Conservation (phyloP, 2,329 filamentous ascomycete genomes). For the Xenoacremonium recifei region DNA sequence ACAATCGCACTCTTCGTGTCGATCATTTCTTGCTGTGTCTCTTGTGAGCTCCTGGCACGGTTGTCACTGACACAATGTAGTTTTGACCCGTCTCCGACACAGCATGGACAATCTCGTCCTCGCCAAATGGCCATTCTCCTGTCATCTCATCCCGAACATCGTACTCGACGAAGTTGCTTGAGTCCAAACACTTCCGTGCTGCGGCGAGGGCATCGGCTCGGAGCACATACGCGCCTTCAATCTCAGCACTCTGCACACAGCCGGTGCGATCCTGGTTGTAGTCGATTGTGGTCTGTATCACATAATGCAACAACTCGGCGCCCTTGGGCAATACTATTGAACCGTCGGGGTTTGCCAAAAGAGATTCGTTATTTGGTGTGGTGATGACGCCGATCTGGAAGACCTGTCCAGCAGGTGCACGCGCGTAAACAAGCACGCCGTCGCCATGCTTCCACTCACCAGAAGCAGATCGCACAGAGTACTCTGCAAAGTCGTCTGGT, state of each 20-base stretch:
- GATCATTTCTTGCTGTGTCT: constrained; percentile 7
- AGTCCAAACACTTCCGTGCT: constrained; percentile 32
- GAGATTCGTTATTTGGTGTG: constrained; percentile 34
- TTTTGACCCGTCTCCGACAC: constrained; percentile 42
- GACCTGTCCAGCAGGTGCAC: constrained; percentile 33
- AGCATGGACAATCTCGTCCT: constrained; percentile 42
- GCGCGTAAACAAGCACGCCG: constrained; percentile 36
- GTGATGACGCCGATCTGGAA: constrained; percentile 38
- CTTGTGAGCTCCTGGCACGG: constrained; percentile 19
- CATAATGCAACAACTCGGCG: constrained; percentile 35
- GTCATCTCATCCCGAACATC: constrained; percentile 29
- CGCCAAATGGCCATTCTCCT: constrained; percentile 43
- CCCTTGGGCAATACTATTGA: constrained; percentile 21
- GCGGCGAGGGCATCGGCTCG: constrained; percentile 32
- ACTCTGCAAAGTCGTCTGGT: constrained; percentile 35
- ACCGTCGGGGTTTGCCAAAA: constrained; percentile 19
- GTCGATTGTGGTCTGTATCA: constrained; percentile 41
- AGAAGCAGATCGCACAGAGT: constrained; percentile 19
- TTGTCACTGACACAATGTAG: constrained; percentile 35
- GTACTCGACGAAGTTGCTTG: constrained; percentile 32
- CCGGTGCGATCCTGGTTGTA: constrained; percentile 38
- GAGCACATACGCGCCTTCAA: constrained; percentile 37
- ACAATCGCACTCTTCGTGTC: too few species aligned
- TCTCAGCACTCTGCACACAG: constrained; percentile 32
- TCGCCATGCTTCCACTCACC: constrained; percentile 37